phyloP scores from a whole-genome alignment of 1,284 basidiomycete species.

The Apiotrichum domesticum region DNA sequence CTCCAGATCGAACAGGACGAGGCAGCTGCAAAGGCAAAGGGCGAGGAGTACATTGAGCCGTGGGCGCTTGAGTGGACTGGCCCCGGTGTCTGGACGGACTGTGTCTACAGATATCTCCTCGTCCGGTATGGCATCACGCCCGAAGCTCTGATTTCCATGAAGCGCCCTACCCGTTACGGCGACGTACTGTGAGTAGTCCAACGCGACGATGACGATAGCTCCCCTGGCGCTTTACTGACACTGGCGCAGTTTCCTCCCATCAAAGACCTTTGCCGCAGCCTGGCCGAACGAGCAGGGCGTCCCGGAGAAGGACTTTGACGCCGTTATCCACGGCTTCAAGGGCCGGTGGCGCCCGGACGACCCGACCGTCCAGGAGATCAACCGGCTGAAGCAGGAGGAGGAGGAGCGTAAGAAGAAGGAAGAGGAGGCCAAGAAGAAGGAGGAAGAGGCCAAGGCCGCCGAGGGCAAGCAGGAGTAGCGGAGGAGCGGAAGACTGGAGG shows the following conservation, averaged over 20 bases:
- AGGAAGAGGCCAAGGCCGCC: conserved; percentile 10
- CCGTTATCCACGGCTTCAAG: conserved; percentile 33
- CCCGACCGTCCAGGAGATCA: conserved; percentile 26
- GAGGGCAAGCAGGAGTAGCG: background rate
- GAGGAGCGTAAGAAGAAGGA: conserved; percentile 7
- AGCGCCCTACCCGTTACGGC: conserved; percentile 40
- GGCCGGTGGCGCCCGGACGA: conserved; percentile 31
- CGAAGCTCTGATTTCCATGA: conserved; percentile 36
- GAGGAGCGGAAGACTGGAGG: too few relatives aligned
- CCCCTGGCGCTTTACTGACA: background rate
- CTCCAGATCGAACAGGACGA: conserved; percentile 18
- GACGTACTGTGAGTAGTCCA: conserved; percentile 28
- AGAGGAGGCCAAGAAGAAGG: conserved; percentile 18
- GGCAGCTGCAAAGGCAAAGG: conserved; percentile 18
- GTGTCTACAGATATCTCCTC: conserved; percentile 38
- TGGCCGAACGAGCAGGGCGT: conserved; percentile 18
- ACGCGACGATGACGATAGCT: too few relatives aligned
- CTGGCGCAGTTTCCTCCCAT: conserved; percentile 23
- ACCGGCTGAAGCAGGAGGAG: conserved; percentile 27
- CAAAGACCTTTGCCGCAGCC: conserved; percentile 30
- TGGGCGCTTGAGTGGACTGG: conserved; percentile 37
- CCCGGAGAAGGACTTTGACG: conserved; percentile 28
- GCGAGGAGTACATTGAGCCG: conserved; percentile 6
- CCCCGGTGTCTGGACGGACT: conserved; percentile 39
- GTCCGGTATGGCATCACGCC: conserved; percentile 39